Evolutionary conservation across 192 early-diverging fungal species (phyloP).

Genomic region (Globomyces pollinis-pini): DNA sequence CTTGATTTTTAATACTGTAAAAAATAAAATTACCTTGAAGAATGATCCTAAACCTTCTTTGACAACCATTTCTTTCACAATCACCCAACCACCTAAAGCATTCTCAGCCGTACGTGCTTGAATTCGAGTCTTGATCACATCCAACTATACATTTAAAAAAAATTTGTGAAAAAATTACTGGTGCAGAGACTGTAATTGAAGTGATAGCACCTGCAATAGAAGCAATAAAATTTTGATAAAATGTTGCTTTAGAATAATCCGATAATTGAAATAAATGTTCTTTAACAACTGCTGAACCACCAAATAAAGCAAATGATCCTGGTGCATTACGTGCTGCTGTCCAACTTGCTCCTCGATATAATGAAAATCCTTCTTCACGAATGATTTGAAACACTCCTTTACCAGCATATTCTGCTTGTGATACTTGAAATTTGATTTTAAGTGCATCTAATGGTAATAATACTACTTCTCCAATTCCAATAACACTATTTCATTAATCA

Average conservation of each 20-base stretch:
- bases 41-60: conserved; percentile 88
- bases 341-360: conserved; percentile 95
- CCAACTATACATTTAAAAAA: conserved; percentile 40
- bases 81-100: conserved; percentile 79
- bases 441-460: conserved; percentile 93
- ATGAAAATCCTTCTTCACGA: conserved; percentile 76
- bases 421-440: conserved; percentile 97
- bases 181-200: conserved; percentile 87
- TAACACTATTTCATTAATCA: no score
- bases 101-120: conserved; percentile 84
- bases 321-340: conserved; percentile 96
- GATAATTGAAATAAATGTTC: conserved; percentile 83
- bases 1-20: no score
- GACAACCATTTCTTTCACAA: conserved; percentile 81
- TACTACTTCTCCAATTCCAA: conserved; percentile 96
- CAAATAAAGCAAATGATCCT: conserved; percentile 88
- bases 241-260: conserved; percentile 94
- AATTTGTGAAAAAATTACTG: no score
- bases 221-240: conserved; percentile 93
- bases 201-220: conserved; percentile 95
- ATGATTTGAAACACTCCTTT: conserved; percentile 74
- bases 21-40: conserved; percentile 69
- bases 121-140: conserved; percentile 99
- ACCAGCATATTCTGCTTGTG: conserved; percentile 79
- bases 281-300: conserved; percentile 86